Percentiles rank a stretch among this genome's conserved stretches.
Conservation (phyloP, 352 stramenopile species). For the Pseudoperonospora humuli region DNA sequence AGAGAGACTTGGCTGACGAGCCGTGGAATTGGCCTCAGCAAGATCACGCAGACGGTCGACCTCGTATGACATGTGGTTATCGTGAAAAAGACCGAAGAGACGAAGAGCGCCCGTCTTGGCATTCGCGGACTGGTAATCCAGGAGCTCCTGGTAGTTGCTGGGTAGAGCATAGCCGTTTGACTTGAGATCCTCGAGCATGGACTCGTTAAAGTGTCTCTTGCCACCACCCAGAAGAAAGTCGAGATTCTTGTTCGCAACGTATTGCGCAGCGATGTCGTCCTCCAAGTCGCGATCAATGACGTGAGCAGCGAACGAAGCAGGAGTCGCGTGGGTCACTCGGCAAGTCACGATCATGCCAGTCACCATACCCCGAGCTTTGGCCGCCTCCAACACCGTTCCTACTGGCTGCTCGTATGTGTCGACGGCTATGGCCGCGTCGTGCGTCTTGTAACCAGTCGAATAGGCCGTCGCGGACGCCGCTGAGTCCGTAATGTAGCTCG, state of each 20-base stretch:
- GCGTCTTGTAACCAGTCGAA: slow-evolving; percentile 59
- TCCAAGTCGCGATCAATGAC: slow-evolving; percentile 47
- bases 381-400: slow-evolving; percentile 53
- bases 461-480: slow-evolving; percentile 48
- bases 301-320: slow-evolving; percentile 45
- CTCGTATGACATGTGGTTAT: slow-evolving; percentile 63
- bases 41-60: slow-evolving; percentile 44
- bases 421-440: slow-evolving; percentile 47
- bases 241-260: slow-evolving; percentile 59
- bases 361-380: slow-evolving; percentile 55
- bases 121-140: slow-evolving; percentile 45
- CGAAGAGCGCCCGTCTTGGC: slow-evolving; percentile 38
- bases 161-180: slow-evolving; percentile 39
- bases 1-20: slow-evolving; percentile 42
- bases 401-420: slow-evolving; percentile 49
- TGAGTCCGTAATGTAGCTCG: slow-evolving; percentile 62
- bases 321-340: slow-evolving; percentile 55
- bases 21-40: slow-evolving; percentile 25
- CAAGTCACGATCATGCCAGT: slow-evolving; percentile 63
- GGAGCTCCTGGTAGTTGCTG: slow-evolving; percentile 45
- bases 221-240: slow-evolving; percentile 56
- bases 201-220: slow-evolving; percentile 41
- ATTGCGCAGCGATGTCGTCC: slow-evolving; percentile 48
- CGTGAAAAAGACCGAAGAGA: slow-evolving; percentile 52
- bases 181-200: slow-evolving; percentile 35